These are phyloP conservation scores for Yarrowia keelungensis DNA, from an alignment of 805 yeast genomes.

Conservation along the genomic window DNA sequence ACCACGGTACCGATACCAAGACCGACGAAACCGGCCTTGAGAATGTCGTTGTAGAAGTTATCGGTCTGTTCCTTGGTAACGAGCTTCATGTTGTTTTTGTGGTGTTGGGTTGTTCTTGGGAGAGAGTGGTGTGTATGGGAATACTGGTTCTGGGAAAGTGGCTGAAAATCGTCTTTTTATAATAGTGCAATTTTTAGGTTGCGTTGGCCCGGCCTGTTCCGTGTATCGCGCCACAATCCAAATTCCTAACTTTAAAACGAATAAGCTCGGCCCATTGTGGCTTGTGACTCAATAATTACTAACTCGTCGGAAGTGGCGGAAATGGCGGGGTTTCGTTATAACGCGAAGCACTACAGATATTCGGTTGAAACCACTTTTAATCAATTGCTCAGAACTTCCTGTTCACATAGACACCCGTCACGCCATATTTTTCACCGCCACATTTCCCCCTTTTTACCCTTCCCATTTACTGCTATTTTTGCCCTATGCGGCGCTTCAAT, in stretches of 20 bases:
- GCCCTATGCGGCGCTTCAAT: slow-evolving; percentile 18
- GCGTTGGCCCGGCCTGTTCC: slow-evolving; percentile 33
- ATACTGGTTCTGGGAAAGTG: slow-evolving; percentile 16
- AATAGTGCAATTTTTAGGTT: slow-evolving; percentile 14
- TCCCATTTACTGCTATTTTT: slow-evolving; percentile 13
- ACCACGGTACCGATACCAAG: slow-evolving; percentile 60
- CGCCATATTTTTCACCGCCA: not conserved
- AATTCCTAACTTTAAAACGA: not conserved
- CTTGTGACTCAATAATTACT: slow-evolving; percentile 26
- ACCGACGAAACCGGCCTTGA: slow-evolving; percentile 69
- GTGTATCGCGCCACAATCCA: slow-evolving; percentile 35
- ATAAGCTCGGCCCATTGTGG: slow-evolving; percentile 8
- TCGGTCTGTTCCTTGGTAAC: slow-evolving; percentile 68
- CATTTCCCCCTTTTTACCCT: not conserved
- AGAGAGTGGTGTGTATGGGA: slow-evolving; percentile 4
- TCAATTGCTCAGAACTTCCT: not conserved
- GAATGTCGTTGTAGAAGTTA: slow-evolving; percentile 66
- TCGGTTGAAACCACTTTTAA: not conserved
- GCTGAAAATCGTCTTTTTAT: slow-evolving; percentile 34
- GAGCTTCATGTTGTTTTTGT: slow-evolving; percentile 63
- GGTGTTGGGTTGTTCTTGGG: slow-evolving; percentile 2
- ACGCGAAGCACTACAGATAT: not conserved
- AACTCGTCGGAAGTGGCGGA: slow-evolving; percentile 34
- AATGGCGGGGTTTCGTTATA: not conserved
- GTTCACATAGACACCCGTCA: not conserved